Conservation (phyloP, 164 flowering plant species). For the Nymphaea thermarum region DNA sequence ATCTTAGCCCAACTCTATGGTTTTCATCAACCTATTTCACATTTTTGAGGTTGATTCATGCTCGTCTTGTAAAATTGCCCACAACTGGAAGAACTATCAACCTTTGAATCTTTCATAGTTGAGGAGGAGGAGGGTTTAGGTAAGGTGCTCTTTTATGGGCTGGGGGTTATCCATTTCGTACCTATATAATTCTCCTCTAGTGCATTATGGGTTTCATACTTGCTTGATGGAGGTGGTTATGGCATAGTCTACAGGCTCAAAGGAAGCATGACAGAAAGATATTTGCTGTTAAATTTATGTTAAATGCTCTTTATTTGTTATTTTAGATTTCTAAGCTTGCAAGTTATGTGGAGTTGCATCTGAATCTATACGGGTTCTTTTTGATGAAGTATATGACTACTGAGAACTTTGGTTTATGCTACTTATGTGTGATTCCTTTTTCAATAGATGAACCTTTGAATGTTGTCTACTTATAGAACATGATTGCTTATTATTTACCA, state of each 20-base stretch:
- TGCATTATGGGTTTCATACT: neutral
- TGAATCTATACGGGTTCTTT: too few relatives aligned
- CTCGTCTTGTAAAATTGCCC: conserved; percentile 24
- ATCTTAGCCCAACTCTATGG: too few relatives aligned
- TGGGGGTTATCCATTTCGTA: neutral
- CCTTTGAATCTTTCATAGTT: conserved; percentile 44
- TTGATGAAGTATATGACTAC: too few relatives aligned
- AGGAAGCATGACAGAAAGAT: conserved; percentile 27
- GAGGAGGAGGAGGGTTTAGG: conserved; percentile 74
- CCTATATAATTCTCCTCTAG: neutral
- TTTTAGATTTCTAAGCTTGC: neutral
- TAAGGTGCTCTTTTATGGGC: conserved; percentile 4
- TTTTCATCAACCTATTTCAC: neutral
- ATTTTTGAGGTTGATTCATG: conserved; percentile 4
- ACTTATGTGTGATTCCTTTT: too few relatives aligned
- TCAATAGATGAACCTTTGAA: too few relatives aligned
- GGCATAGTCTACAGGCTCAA: conserved; percentile 37
- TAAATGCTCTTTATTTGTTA: neutral
- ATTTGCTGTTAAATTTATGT: conserved; percentile 35
- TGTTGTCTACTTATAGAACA: too few relatives aligned
- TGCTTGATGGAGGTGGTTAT: conserved; percentile 31
- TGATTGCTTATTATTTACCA: too few relatives aligned
- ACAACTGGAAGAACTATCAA: conserved; percentile 27
- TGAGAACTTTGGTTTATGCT: too few relatives aligned
- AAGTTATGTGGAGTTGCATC: neutral